Base-by-base conservation (phyloP, 306 rosid genomes). In the Medicago arabica region DNA sequence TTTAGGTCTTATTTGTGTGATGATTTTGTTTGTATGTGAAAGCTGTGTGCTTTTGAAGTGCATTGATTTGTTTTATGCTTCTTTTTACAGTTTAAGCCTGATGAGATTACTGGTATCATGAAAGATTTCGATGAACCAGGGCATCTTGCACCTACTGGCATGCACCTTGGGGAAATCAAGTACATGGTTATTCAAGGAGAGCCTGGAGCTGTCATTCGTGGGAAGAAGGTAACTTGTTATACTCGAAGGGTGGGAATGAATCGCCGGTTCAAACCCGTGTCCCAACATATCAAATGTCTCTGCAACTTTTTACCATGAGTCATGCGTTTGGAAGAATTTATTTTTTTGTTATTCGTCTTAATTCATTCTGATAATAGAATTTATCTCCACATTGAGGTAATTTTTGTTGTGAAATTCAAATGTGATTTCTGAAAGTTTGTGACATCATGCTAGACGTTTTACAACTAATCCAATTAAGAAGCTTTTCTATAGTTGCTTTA, bases 151-250 rank as follows among this genome's bases (percentile, higher is more conserved):
- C 98, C 98, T 6, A 94, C 93, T 9, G 98, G 98, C 31, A 82
- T 94, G 75, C 78, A 85, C 84, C 81, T 94, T 57, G 96, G 59
- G 7, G 97, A 95, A 21, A 13, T 74, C 44, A 94, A 94, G 78
- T 92, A 94, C 75, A 94, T 94, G 98, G 98, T 94, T 3, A 94
- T 94, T 61, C 97, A 92, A 25, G 98, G 98, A 73, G 98, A 94
- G 84, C 71, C 96, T 0, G 97, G 97, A 65, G 97, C 96, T 34
- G 97, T 94, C 75, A 94, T 94, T 60, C 98, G 98, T 51, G 97
- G 97, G 36, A 94, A 94, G 79, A 94, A 94, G 97, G 98, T 93
- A 69, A 69, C n/a, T 55, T 23, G 38, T 25, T 9, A 40, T 39
- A 18, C 2, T 21, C 17, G 4, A 3, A 1, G 0, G 55, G 16